Percentiles rank a stretch among this genome's conserved stretches.
Conservation (phyloP, 148 eudicot species). For the Nepenthes mirabilis region DNA sequence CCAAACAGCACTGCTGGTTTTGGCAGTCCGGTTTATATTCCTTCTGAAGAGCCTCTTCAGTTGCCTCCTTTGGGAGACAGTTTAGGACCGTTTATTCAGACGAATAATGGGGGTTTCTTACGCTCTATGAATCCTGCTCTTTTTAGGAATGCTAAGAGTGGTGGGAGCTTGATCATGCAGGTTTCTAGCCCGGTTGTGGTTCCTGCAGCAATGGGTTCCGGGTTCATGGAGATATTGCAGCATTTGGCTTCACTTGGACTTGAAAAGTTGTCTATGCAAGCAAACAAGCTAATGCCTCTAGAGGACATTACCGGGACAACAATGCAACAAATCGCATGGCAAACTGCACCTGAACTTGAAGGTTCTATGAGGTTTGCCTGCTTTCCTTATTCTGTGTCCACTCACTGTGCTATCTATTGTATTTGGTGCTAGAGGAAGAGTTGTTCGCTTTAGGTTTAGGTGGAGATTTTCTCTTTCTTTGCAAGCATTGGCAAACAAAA, state of each 20-base stretch:
- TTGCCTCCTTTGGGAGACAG: conserved; percentile 37
- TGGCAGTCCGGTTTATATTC: conserved; percentile 51
- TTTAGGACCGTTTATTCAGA: conserved; percentile 43
- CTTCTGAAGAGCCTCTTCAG: conserved; percentile 24
- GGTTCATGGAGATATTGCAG: conserved; percentile 34
- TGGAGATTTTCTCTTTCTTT: background rate
- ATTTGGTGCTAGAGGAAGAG: too few relatives aligned
- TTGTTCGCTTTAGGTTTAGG: conserved; percentile 5
- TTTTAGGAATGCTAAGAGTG: conserved; percentile 41
- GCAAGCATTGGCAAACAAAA: too few relatives aligned
- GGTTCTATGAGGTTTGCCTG: conserved; percentile 24
- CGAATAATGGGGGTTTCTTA: conserved; percentile 41
- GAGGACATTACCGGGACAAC: conserved; percentile 52
- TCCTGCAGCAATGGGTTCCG: conserved; percentile 53
- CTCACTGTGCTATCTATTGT: background rate
- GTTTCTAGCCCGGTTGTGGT: conserved; percentile 54
- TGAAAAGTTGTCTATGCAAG: conserved; percentile 46
- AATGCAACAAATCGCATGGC: conserved; percentile 38
- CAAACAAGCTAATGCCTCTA: conserved; percentile 50
- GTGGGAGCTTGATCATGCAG: conserved; percentile 61
- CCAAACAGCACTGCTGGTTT: conserved; percentile 31
- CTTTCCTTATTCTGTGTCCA: background rate
- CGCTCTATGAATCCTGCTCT: conserved; percentile 55
- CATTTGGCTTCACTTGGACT: conserved; percentile 46
- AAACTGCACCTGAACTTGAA: conserved; percentile 21